These are phyloP conservation scores for Phytophthora palmivora DNA, from an alignment of 352 stramenopile genomes.

Conservation along the genomic window DNA sequence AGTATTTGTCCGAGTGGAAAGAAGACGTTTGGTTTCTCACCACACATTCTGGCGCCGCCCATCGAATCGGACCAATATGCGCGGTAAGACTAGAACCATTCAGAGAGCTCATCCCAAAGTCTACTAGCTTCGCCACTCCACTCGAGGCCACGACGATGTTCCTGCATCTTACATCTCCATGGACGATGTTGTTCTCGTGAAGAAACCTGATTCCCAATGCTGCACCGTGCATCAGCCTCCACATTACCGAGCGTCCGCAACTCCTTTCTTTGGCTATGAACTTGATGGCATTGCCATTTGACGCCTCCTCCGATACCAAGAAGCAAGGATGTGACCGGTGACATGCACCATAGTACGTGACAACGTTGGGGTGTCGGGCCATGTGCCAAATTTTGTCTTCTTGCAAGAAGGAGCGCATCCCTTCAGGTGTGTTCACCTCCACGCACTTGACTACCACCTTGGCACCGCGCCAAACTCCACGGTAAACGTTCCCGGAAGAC, in stretches of 20 bases:
- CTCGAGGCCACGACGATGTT: conserved; percentile 29
- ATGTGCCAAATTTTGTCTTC: conserved; percentile 20
- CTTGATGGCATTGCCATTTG: conserved; percentile 1
- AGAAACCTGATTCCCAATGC: conserved; percentile 23
- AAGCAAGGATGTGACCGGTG: conserved; percentile 19
- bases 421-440: not conserved
- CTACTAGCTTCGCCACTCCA: conserved; percentile 24
- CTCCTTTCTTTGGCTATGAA: not conserved
- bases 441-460: conserved; percentile 19
- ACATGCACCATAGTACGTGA: conserved; percentile 27
- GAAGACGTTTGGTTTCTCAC: not conserved
- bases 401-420: conserved; percentile 8
- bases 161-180: conserved; percentile 31
- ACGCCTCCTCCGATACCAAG: conserved; percentile 28
- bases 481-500: conserved; percentile 12
- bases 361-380: conserved; percentile 15
- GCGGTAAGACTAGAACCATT: not conserved
- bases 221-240: conserved; percentile 26
- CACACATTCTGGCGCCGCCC: conserved; percentile 13
- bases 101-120: conserved; percentile 31
- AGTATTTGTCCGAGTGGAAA: conserved; percentile 10
- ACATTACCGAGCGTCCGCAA: conserved; percentile 2
- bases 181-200: conserved; percentile 14
- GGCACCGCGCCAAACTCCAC: conserved; percentile 1
- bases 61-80: conserved; percentile 3